Base-by-base conservation (phyloP, 2,329 filamentous ascomycete genomes). In the Paraphoma sp. region DNA sequence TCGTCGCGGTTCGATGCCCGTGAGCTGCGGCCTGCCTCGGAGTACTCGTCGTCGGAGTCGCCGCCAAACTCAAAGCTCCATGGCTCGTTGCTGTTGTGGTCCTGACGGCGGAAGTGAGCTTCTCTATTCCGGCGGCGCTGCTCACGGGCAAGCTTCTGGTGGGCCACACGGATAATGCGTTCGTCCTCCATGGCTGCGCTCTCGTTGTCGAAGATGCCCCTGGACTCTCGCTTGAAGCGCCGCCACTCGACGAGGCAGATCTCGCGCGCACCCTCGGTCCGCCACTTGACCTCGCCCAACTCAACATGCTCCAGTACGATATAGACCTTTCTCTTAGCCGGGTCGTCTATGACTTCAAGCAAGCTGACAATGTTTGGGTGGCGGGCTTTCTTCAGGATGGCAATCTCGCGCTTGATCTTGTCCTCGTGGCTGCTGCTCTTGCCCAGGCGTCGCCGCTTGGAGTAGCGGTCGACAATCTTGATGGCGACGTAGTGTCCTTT, bases 381-480 rank as follows among this genome's bases (percentile, higher is more conserved):
- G 30, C 94, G 89, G 51, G 96, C 96, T 81, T 99, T 99, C 78
- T 99, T 99, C 69, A 99, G 83, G 55, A 99, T 98, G 72, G 95
- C 95, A 62, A 99, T 96, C 80, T 99, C 95, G 74, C 91, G 90
- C 80, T 97, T 97, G 54, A 91, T 92, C 81, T 93, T 94, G 76
- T 92, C 89, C 70, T 89, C 87, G 16, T 87, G 85, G 57, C 87
- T 86, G n/a, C 84, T 86, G 40, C 87, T 78, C 68, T 86, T 87
- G 51, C 95, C 95, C n/a, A 99, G 84, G 28, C 94, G 90, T 53
- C 93, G 88, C 68, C 92, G 92, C 80, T 96, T 97, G 50, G 94
- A 96, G 74, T 95, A 97, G 38, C 95, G 88, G 55, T 96, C 92
- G 45, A 99, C 96, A 69, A 99, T 99, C 81, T 99, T 99, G 84